Evolutionary conservation across 305 asterid species (phyloP).

Genomic region (Rubia peregrina): DNA sequence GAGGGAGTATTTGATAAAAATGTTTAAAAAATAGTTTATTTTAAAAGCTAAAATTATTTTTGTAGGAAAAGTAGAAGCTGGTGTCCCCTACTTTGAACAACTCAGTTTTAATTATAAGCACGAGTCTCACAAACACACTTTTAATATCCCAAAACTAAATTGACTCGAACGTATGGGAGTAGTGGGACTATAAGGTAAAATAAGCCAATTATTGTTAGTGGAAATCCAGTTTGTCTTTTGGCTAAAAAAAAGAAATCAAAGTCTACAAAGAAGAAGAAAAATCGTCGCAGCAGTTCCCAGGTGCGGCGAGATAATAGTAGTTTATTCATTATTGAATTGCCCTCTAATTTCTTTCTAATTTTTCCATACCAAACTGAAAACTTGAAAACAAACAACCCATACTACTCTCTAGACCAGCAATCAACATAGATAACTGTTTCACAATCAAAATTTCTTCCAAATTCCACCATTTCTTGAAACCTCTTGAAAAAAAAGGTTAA

Average conservation of each 20-base stretch:
- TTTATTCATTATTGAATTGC: slow-evolving; percentile 8
- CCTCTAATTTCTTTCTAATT: neutral
- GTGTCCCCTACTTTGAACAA: too few relatives aligned
- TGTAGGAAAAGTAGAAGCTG: too few relatives aligned
- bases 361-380: slow-evolving; percentile 27
- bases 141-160: too few relatives aligned
- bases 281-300: slow-evolving; percentile 47
- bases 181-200: neutral
- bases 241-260: slow-evolving; percentile 8
- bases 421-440: slow-evolving; percentile 1
- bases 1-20: too few relatives aligned
- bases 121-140: too few relatives aligned
- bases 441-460: neutral
- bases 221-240: neutral
- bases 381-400: slow-evolving; percentile 14
- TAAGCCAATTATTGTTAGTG: neutral
- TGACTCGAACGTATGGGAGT: too few relatives aligned
- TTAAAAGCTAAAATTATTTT: too few relatives aligned
- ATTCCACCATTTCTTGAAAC: neutral
- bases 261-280: too few relatives aligned
- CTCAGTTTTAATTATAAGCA: too few relatives aligned
- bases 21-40: too few relatives aligned
- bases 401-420: neutral
- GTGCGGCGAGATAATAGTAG: slow-evolving; percentile 57
- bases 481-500: too few relatives aligned